Evolutionary conservation across 1,284 basidiomycete species (phyloP).

Genomic region (Schizophyllum commune): DNA sequence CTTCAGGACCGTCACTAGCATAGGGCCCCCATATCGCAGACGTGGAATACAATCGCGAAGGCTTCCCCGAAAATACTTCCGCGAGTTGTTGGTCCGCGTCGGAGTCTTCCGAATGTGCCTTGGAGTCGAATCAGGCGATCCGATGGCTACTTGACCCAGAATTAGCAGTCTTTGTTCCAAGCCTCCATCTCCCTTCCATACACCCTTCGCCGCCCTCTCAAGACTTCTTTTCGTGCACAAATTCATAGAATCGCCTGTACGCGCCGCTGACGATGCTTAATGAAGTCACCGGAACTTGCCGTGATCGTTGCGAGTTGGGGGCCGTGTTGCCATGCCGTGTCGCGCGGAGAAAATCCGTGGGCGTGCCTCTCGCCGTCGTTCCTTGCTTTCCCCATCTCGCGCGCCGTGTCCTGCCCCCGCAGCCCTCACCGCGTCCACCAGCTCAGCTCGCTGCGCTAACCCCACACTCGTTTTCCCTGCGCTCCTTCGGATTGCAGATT

Average conservation of each 20-base stretch:
- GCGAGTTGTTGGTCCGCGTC: too few relatives aligned
- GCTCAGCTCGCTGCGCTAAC: not conserved
- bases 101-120: too few relatives aligned
- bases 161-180: too few relatives aligned
- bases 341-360: not conserved
- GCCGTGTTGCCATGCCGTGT: not conserved
- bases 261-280: not conserved
- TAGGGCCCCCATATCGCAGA: too few relatives aligned
- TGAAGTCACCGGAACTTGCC: not conserved
- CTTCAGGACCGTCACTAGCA: too few relatives aligned
- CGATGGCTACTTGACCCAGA: too few relatives aligned
- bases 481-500: not conserved
- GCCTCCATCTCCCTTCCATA: too few relatives aligned
- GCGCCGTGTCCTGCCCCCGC: not conserved
- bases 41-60: too few relatives aligned
- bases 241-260: not conserved
- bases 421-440: not conserved
- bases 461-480: not conserved
- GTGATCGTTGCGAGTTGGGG: not conserved
- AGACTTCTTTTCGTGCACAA: too few relatives aligned
- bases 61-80: too few relatives aligned
- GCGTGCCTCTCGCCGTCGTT: not conserved
- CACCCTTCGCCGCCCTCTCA: too few relatives aligned
- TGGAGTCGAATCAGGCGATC: too few relatives aligned
- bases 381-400: not conserved